Evolutionary conservation across 345 rosid species (phyloP).

Genomic region (Dimocarpus longan): DNA sequence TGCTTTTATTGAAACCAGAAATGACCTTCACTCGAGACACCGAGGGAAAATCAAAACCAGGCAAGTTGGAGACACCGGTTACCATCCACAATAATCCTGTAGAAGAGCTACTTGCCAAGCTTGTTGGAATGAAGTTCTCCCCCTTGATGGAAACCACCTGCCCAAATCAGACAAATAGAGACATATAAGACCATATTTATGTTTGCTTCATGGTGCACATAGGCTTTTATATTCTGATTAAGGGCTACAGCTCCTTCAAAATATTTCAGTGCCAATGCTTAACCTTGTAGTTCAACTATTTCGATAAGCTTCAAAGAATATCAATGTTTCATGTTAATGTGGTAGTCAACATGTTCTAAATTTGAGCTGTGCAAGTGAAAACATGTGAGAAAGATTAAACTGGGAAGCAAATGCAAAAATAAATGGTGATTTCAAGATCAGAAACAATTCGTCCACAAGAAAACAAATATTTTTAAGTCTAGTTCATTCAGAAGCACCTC

Average conservation of each 20-base stretch:
- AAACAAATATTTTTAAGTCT: background rate
- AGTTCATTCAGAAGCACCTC: background rate
- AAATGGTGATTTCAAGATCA: constrained; percentile 2
- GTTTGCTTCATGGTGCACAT: background rate
- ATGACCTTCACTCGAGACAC: constrained; percentile 55
- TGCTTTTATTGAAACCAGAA: constrained; percentile 35
- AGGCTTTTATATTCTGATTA: constrained; percentile 3
- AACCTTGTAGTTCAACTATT: background rate
- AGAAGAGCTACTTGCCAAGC: constrained; percentile 47
- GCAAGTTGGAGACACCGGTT: constrained; percentile 69
- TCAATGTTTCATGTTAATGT: background rate
- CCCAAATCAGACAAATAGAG: constrained; percentile 20
- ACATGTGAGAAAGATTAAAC: background rate
- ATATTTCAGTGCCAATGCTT: background rate
- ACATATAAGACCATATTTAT: background rate
- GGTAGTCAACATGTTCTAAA: background rate
- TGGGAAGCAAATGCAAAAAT: background rate
- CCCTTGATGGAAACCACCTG: constrained; percentile 58
- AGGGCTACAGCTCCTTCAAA: background rate
- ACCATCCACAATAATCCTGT: constrained; percentile 69
- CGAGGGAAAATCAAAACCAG: constrained; percentile 48
- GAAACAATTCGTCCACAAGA: background rate
- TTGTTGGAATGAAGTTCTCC: constrained; percentile 77
- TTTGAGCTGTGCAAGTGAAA: background rate
- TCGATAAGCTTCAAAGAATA: background rate